A percentile compares a stretch with the other conserved stretches of the same genome.
These are phyloP conservation scores for Tricholoma sp. DNA, from an alignment of 768 basidiomycete genomes.

Conservation along the genomic window DNA sequence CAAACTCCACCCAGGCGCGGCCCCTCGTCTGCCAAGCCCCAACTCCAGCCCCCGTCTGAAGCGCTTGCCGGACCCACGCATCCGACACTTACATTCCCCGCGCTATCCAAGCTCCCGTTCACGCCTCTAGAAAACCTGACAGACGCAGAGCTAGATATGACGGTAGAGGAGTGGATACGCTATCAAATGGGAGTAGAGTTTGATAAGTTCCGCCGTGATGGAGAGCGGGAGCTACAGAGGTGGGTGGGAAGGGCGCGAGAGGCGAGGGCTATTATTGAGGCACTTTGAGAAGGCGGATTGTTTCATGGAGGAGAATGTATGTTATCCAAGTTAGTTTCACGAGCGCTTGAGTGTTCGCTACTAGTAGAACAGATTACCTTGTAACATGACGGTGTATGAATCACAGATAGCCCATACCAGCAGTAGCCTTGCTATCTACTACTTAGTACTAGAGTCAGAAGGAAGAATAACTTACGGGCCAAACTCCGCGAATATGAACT, in stretches of 20 bases:
- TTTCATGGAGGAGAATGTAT: too few species aligned
- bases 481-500: too few species aligned
- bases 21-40: neutral
- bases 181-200: slow-evolving; percentile 69
- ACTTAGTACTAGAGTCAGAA: too few species aligned
- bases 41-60: slow-evolving; percentile 3
- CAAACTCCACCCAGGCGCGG: slow-evolving; percentile 5
- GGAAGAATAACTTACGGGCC: too few species aligned
- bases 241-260: slow-evolving; percentile 39
- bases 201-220: slow-evolving; percentile 45
- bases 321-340: too few species aligned
- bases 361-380: too few species aligned
- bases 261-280: slow-evolving; percentile 33
- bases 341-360: too few species aligned
- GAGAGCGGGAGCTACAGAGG: slow-evolving; percentile 37
- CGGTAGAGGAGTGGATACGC: slow-evolving; percentile 79
- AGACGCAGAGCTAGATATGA: slow-evolving; percentile 70
- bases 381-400: too few species aligned
- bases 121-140: slow-evolving; percentile 40
- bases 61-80: slow-evolving; percentile 5
- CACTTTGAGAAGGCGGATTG: slow-evolving; percentile 23
- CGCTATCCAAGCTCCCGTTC: slow-evolving; percentile 43
- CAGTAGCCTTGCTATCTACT: too few species aligned
- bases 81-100: slow-evolving; percentile 26
- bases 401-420: too few species aligned